Evolutionary conservation across 805 yeast species (phyloP).

Genomic region (Zygoascus flipseniorum): DNA sequence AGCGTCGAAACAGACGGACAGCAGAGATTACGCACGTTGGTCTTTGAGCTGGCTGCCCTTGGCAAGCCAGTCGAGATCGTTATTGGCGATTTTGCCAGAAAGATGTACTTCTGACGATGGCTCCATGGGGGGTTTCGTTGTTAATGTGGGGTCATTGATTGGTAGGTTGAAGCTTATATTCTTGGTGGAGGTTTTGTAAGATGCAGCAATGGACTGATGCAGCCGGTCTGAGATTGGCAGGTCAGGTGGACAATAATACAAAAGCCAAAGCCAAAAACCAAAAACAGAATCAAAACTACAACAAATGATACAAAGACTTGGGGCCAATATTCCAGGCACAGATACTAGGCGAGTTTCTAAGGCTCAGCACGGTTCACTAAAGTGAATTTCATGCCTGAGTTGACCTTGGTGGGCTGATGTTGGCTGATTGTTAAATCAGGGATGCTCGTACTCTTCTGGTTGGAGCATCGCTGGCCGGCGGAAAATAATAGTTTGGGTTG

Average conservation of each 20-base stretch:
- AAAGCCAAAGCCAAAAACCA: too few species aligned
- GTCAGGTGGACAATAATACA: neutral
- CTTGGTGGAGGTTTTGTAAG: neutral
- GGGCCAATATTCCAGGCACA: too few species aligned
- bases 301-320: too few species aligned
- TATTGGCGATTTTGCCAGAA: neutral
- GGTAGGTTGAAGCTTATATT: neutral
- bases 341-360: too few species aligned
- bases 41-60: slow-evolving; percentile 1
- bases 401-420: too few species aligned
- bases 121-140: neutral
- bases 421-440: too few species aligned
- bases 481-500: too few species aligned
- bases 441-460: too few species aligned
- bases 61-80: slow-evolving; percentile 1
- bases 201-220: neutral
- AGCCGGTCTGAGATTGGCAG: neutral
- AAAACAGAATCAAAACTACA: too few species aligned
- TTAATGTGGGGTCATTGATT: neutral
- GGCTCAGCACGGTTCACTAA: too few species aligned
- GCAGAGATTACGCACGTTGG: neutral
- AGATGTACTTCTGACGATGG: neutral
- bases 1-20: neutral
- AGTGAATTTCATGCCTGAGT: too few species aligned
- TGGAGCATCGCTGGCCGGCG: too few species aligned